phyloP scores from a whole-genome alignment of 345 rosid genomes.

The Lumnitzera littorea region DNA sequence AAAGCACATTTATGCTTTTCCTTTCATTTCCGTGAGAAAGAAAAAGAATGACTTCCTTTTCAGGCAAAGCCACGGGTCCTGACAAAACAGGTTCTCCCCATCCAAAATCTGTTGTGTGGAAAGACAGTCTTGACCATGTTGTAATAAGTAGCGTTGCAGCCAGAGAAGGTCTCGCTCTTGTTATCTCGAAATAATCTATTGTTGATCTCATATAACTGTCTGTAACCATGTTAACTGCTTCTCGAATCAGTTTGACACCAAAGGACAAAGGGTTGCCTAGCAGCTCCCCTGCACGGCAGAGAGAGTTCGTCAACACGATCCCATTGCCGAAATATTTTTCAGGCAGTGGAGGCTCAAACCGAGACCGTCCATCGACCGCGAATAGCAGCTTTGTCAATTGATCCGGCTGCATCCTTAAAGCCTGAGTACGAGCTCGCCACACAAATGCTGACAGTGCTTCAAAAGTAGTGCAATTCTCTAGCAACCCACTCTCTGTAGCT shows the following conservation, averaged over 20 bases:
- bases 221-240: constrained; percentile 53
- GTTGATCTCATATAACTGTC: constrained; percentile 84
- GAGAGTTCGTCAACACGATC: constrained; percentile 53
- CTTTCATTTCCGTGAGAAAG: constrained; percentile 57
- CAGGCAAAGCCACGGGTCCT: constrained; percentile 83
- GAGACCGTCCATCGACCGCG: constrained; percentile 71
- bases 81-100: constrained; percentile 79
- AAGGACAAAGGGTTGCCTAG: constrained; percentile 41
- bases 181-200: constrained; percentile 72
- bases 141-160: constrained; percentile 73
- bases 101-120: constrained; percentile 75
- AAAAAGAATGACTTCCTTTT: constrained; percentile 75
- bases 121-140: constrained; percentile 76
- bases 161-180: constrained; percentile 76
- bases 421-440: constrained; percentile 74
- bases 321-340: constrained; percentile 71
- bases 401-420: constrained; percentile 46
- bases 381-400: constrained; percentile 77
- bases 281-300: constrained; percentile 63
- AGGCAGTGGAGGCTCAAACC: constrained; percentile 62
- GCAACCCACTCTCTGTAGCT: constrained; percentile 33
- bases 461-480: constrained; percentile 54
- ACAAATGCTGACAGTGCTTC: constrained; percentile 71
- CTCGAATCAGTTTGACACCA: constrained; percentile 41
- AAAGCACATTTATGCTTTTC: constrained; percentile 58